Conservation (phyloP, 331 rosid species). For the Malus hybrid region DNA sequence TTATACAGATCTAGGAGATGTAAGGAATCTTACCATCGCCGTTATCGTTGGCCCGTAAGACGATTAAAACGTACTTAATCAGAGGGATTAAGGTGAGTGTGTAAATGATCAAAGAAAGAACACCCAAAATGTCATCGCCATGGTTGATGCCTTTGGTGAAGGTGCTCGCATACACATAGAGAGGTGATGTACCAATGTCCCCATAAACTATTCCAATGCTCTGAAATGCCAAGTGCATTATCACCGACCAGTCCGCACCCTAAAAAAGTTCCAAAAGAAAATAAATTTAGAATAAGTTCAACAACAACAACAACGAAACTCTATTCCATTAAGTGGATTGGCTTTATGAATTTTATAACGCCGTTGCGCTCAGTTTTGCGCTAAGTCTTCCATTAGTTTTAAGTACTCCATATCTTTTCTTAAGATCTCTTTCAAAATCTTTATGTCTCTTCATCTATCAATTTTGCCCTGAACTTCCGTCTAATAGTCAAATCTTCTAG, state of each 20-base stretch:
- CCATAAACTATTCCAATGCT: constrained; percentile 78
- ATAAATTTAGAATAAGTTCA: background rate
- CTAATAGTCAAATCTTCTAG: too few species aligned
- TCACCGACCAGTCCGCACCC: constrained; percentile 30
- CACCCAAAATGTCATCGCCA: constrained; percentile 61
- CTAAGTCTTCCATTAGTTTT: too few species aligned
- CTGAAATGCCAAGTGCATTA: constrained; percentile 58
- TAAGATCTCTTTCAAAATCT: too few species aligned
- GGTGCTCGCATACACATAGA: constrained; percentile 58
- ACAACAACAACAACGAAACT: too few species aligned
- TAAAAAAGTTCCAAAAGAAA: background rate
- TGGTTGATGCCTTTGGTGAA: constrained; percentile 38
- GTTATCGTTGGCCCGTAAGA: constrained; percentile 54
- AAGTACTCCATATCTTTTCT: too few species aligned
- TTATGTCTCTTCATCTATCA: too few species aligned
- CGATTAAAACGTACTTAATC: constrained; percentile 54
- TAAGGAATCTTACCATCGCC: constrained; percentile 43
- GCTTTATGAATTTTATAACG: too few species aligned
- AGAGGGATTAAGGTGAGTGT: constrained; percentile 60
- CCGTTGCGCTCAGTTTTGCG: fast-evolving
- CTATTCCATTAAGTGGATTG: too few species aligned
- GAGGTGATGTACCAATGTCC: constrained; percentile 76
- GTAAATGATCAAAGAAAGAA: constrained; percentile 50
- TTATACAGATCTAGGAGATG: background rate
- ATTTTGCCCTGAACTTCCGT: too few species aligned